A percentile compares a stretch with the other conserved stretches of the same genome.
These are phyloP conservation scores for Talaromyces marneffei DNA, from an alignment of 2,329 filamentous ascomycete species.

Conservation along the genomic window DNA sequence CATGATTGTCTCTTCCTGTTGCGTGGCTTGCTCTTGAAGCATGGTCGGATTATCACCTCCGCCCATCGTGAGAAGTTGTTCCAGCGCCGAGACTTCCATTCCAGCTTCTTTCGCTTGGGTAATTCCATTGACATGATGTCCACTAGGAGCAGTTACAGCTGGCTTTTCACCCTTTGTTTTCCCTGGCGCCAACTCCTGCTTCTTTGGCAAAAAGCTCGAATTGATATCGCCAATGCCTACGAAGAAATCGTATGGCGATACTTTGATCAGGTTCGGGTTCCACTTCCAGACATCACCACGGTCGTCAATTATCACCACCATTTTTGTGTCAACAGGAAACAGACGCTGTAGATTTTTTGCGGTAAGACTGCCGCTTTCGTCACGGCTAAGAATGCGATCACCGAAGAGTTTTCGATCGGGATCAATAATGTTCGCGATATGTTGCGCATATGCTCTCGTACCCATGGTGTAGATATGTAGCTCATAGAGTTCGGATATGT, in stretches of 20 bases:
- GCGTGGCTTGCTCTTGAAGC: slow-evolving; percentile 69
- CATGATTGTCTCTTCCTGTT: slow-evolving; percentile 81
- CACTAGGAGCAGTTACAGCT: slow-evolving; percentile 13
- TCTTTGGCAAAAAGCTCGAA: slow-evolving; percentile 89
- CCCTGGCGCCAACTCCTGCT: slow-evolving; percentile 45
- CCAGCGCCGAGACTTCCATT: slow-evolving; percentile 54
- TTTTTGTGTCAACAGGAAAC: slow-evolving; percentile 95
- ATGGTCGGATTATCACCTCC: slow-evolving; percentile 61
- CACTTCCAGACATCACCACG: slow-evolving; percentile 95
- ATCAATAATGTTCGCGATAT: slow-evolving; percentile 88
- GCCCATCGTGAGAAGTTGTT: slow-evolving; percentile 71
- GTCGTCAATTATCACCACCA: slow-evolving; percentile 99
- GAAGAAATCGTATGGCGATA: slow-evolving; percentile 95
- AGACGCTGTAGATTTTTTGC: slow-evolving; percentile 84
- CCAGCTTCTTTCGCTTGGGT: slow-evolving; percentile 20
- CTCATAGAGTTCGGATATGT: slow-evolving; percentile 77
- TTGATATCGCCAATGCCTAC: slow-evolving; percentile 98
- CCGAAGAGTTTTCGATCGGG: slow-evolving; percentile 84
- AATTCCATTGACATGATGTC: slow-evolving; percentile 31
- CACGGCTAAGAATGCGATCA: slow-evolving; percentile 89
- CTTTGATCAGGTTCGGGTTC: slow-evolving; percentile 87
- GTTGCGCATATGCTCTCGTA: slow-evolving; percentile 88
- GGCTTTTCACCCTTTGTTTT: slow-evolving; percentile 25
- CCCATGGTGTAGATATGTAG: slow-evolving; percentile 99
- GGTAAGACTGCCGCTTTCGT: slow-evolving; percentile 90